These are phyloP conservation scores for Balakata baccata DNA, from an alignment of 345 rosid species.

Conservation along the genomic window DNA sequence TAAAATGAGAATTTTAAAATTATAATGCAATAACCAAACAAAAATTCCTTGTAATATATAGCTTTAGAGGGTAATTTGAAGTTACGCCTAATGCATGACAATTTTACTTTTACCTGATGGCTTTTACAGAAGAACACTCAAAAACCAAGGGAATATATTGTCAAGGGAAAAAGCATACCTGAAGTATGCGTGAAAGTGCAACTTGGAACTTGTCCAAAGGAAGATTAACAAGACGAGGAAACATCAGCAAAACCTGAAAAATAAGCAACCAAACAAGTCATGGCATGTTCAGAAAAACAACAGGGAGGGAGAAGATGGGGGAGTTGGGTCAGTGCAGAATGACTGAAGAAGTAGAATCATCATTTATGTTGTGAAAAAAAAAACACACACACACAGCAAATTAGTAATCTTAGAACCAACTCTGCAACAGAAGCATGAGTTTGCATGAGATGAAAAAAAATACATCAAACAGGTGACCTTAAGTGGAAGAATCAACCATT, in stretches of 20 bases:
- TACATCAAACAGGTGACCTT: background rate
- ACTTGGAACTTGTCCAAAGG: slow-evolving; percentile 72
- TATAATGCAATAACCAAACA: background rate
- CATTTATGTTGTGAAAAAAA: background rate
- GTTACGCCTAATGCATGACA: no score
- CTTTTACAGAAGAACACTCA: slow-evolving; percentile 1
- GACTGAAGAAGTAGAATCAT: background rate
- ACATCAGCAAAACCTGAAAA: slow-evolving; percentile 57
- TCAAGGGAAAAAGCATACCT: slow-evolving; percentile 46
- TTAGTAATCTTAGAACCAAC: background rate
- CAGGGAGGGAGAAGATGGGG: no score
- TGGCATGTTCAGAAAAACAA: slow-evolving; percentile 3
- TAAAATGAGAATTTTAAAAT: background rate
- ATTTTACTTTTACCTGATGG: background rate
- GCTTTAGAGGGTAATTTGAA: background rate
- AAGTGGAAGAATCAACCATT: background rate
- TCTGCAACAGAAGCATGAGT: background rate
- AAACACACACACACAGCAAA: background rate
- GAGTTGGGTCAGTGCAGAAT: background rate
- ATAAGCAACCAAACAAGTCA: slow-evolving; percentile 16
- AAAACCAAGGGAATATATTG: background rate
- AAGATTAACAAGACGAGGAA: slow-evolving; percentile 80
- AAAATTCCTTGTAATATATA: background rate
- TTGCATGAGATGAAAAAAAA: background rate
- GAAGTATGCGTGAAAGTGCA: slow-evolving; percentile 66